Evolutionary conservation across 202 grass and related monocot genomes (phyloP), one percentile per base, ranked within the genome.

Genomic region (Tripidium arundinaceum): DNA sequence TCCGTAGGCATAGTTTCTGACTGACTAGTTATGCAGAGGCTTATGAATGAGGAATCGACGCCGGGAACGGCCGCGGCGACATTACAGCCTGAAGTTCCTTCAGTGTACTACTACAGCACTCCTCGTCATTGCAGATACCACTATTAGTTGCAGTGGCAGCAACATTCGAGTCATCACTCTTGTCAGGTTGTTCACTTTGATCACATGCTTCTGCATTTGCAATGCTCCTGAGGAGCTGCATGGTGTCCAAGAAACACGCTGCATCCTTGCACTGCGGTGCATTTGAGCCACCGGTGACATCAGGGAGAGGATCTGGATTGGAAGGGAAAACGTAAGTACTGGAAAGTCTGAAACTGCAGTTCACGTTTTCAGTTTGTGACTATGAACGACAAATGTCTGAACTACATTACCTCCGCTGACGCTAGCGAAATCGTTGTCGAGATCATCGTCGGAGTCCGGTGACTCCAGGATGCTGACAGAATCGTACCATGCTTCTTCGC

Each of bases 21-120:
- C 13, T 80, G 41, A 12, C n/a, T 27, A 68, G 24, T 63, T 77
- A 31, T 83, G 66, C 88, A 98, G 96, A 91, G 85, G 63, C 68
- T 95, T 40, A 80, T 98, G 74, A 77, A 76, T 59, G 96, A 95
- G 36, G 96, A 95, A 83, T 68, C 1, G 73, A 47, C 19, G 85
- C 34, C 49, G 84, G 71, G 70, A 93, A 92, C 71, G 19, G 84
- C 60, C 90, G 54, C 21, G 81, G 79, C 74, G 73, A 62, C 77
- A 69, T 6, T 38, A 81, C 49, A 63, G 62, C 50, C 83, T 83
- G 84, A 50, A 19, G 2, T 36, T 86, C 87, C 52, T 54, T 86
- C 79, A 45, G 39, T 42, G 14, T 16, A 18, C 68, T 60, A 11
- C 14, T 16, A 49, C 65, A 38, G 24, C 66, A 82, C 0, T 70